Evolutionary conservation across 2,329 filamentous ascomycete species (phyloP).

Genomic region (Scopulariopsis brevicaulis): DNA sequence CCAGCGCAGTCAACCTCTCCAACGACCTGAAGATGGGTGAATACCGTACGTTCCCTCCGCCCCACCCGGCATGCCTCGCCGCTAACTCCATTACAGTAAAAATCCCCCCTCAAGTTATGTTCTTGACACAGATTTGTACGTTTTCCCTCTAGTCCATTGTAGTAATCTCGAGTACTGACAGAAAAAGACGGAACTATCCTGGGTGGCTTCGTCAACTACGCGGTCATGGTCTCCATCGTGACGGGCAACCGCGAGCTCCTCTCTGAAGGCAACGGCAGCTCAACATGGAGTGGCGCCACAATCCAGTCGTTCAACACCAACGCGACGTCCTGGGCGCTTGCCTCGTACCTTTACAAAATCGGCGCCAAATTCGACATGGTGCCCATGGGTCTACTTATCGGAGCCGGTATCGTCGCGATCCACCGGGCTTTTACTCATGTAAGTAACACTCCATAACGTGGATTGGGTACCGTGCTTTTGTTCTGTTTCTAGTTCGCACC

Average conservation of each 20-base stretch:
- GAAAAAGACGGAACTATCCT: constrained; percentile 30
- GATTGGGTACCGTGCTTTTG: background rate
- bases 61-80: background rate
- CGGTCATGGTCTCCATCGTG: constrained; percentile 43
- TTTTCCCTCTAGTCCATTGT: no score
- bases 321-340: constrained; percentile 36
- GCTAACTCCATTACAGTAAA: constrained; percentile 28
- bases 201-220: constrained; percentile 41
- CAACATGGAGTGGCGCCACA: constrained; percentile 39
- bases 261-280: constrained; percentile 29
- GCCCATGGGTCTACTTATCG: constrained; percentile 36
- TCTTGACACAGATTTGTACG: constrained; percentile 38
- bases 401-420: constrained; percentile 26
- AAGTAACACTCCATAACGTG: constrained; percentile 8
- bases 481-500: background rate
- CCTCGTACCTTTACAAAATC: constrained; percentile 37
- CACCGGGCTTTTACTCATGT: constrained; percentile 32
- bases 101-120: constrained; percentile 42
- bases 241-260: constrained; percentile 34
- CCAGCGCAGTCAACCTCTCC: constrained; percentile 34
- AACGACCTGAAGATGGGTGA: constrained; percentile 47
- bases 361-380: constrained; percentile 32
- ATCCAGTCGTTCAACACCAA: constrained; percentile 38
- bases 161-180: no score
- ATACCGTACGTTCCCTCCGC: constrained; percentile 28